Percentiles rank a stretch among this genome's conserved stretches.
These are phyloP conservation scores for Heracleum sosnowskyi DNA, from an alignment of 129 eudicot species.

Conservation along the genomic window DNA sequence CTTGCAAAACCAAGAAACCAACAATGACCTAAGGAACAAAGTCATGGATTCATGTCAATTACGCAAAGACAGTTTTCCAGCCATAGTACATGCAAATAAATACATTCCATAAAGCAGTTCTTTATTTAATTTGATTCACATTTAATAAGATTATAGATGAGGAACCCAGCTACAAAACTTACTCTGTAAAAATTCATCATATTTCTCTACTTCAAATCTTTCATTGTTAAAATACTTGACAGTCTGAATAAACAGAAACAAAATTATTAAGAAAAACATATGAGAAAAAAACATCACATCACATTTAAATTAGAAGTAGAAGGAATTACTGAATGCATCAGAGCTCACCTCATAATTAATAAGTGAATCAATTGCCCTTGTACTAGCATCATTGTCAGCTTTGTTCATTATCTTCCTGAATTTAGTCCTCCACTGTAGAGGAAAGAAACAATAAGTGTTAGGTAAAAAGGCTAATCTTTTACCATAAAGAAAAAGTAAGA, in stretches of 20 bases:
- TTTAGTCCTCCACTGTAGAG: constrained; percentile 90
- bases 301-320: background rate
- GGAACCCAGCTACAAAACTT: constrained; percentile 23
- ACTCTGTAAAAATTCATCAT: constrained; percentile 77
- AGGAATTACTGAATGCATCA: background rate
- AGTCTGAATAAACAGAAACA: constrained; percentile 40
- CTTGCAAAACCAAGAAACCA: too few relatives aligned
- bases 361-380: constrained; percentile 90
- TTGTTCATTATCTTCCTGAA: constrained; percentile 97
- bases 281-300: constrained; percentile 1
- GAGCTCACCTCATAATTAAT: constrained; percentile 78
- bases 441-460: constrained; percentile 9
- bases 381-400: constrained; percentile 98
- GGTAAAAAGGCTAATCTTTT: background rate
- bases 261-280: background rate
- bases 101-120: background rate
- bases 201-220: constrained; percentile 65
- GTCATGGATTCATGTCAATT: background rate
- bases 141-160: background rate
- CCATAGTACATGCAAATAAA: background rate
- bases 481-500: background rate
- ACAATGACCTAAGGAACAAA: background rate
- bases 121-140: background rate
- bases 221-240: constrained; percentile 97
- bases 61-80: background rate